Conservation (phyloP, 805 yeast genomes). For the Tetrapisispora nanseiensis region DNA sequence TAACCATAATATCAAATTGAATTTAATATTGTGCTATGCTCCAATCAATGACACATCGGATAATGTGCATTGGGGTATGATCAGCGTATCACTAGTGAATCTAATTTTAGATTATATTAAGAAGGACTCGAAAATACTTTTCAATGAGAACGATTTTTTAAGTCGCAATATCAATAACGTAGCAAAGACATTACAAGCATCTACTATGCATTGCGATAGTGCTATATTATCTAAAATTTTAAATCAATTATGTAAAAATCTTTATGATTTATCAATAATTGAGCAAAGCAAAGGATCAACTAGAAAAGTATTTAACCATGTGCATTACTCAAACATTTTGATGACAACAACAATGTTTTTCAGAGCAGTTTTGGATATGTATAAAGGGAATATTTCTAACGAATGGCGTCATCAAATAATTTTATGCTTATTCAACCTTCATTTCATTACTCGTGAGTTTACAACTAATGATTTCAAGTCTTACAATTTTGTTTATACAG, state of each 20-base stretch:
- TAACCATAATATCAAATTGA: not conserved
- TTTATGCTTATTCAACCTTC: constrained; percentile 12
- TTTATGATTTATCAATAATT: constrained; percentile 8
- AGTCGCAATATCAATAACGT: constrained; percentile 12
- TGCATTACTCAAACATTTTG: constrained; percentile 13
- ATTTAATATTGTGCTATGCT: constrained; percentile 6
- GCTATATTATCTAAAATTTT: constrained; percentile 5
- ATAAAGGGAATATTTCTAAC: constrained; percentile 1
- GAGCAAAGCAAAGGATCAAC: constrained; percentile 9
- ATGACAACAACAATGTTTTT: constrained; percentile 14
- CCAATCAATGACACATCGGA: constrained; percentile 7
- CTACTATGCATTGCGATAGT: constrained; percentile 6
- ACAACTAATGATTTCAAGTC: constrained; percentile 22
- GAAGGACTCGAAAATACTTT: not conserved
- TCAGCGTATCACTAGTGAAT: constrained; percentile 9
- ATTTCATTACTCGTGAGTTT: constrained; percentile 19
- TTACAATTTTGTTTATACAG: constrained; percentile 19
- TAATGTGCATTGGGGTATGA: constrained; percentile 9
- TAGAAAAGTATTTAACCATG: constrained; percentile 8
- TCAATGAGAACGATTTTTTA: not conserved
- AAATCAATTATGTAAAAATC: constrained; percentile 5
- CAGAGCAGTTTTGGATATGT: constrained; percentile 9
- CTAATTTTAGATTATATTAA: not conserved
- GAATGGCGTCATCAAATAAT: constrained; percentile 11
- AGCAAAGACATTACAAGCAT: constrained; percentile 14